phyloP scores from a whole-genome alignment of 768 basidiomycete genomes.

The Holtermanniella nyarrowii region DNA sequence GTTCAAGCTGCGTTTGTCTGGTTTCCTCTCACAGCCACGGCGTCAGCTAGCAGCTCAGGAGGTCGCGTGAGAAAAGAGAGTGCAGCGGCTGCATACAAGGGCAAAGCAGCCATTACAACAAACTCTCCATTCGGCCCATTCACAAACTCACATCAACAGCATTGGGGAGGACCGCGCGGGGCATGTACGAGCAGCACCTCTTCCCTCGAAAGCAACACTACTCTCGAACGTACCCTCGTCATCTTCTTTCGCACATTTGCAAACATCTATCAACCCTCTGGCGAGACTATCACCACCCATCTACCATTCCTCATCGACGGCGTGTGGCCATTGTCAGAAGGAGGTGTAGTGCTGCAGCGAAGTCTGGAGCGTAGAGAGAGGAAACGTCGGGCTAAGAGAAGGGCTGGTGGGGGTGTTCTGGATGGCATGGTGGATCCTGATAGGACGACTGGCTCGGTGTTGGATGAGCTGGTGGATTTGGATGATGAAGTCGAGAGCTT shows the following conservation, averaged over 20 bases:
- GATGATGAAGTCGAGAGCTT: constrained; percentile 17
- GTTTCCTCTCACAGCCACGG: too few relatives aligned
- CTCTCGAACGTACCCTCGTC: constrained; percentile 23
- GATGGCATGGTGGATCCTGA: constrained; percentile 11
- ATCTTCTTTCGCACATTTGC: constrained; percentile 30
- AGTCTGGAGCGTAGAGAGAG: constrained; percentile 24
- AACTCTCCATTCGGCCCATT: constrained; percentile 19
- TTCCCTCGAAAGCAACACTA: not conserved
- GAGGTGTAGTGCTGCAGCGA: constrained; percentile 34
- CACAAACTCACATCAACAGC: constrained; percentile 7
- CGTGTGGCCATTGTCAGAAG: constrained; percentile 21
- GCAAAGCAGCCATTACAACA: not conserved
- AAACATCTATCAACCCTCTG: constrained; percentile 30
- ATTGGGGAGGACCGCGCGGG: constrained; percentile 5
- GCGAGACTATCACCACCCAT: constrained; percentile 26
- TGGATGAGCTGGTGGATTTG: constrained; percentile 31
- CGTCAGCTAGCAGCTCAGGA: too few relatives aligned
- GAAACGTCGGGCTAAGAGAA: constrained; percentile 7
- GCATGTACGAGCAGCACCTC: not conserved
- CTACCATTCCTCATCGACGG: constrained; percentile 32
- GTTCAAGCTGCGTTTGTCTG: constrained; percentile 31
- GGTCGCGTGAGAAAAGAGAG: too few relatives aligned
- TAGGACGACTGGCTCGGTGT: constrained; percentile 9
- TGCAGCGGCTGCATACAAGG: too few relatives aligned
- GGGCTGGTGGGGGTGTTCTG: constrained; percentile 5